Evolutionary conservation across 2,329 filamentous ascomycete species (phyloP), one percentile per base, ranked within the genome.

Genomic region (Ambrosiella beaveri): DNA sequence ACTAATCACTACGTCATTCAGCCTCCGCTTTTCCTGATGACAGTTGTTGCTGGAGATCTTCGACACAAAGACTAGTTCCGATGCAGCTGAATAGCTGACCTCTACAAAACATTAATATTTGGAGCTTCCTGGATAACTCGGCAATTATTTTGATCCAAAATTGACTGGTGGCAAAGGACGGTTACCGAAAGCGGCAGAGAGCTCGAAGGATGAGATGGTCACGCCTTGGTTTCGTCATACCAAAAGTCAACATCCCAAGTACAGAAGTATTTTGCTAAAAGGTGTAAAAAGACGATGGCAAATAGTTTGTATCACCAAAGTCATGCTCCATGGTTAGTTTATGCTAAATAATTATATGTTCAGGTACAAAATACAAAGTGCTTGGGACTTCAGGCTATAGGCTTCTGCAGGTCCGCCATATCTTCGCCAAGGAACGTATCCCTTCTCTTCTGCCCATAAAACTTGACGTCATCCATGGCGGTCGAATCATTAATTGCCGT

Each of bases 401-500:
- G 52, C 38, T 54, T 54, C 52, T 54, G 52, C 37, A 51, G 9
- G 6, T 19, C 17, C 38, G 9, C 12, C 13, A 11, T 39, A 27
- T 41, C 15, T 39, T 9, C 36, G 37, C 15, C 19, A 15, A 27
- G 35, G 9, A 35, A 35, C 47, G 5, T 19, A 36, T 53, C 51
- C 52, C 52, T 27, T 19, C 37, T 38, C 36, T 52, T 27, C 11
- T 41, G 13, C 7, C 50, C 50, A 45, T 47, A 47, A 35, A 59
- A 45, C 41, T 49, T 45, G 36, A 57, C 45, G 19, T 76, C 63
- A 66, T 82, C 78, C 19, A 66, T 65, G 3, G 75, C 65, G 15
- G 83, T 65, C 0, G 73, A 77, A 53, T 74, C 71, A 65, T 84
- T 82, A 2, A 72, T 68, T 3, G 78, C 77, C 36, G 69, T 66